Base-by-base conservation (phyloP, 1,139 yeast species). In the Saccharomyces hybrid region DNA sequence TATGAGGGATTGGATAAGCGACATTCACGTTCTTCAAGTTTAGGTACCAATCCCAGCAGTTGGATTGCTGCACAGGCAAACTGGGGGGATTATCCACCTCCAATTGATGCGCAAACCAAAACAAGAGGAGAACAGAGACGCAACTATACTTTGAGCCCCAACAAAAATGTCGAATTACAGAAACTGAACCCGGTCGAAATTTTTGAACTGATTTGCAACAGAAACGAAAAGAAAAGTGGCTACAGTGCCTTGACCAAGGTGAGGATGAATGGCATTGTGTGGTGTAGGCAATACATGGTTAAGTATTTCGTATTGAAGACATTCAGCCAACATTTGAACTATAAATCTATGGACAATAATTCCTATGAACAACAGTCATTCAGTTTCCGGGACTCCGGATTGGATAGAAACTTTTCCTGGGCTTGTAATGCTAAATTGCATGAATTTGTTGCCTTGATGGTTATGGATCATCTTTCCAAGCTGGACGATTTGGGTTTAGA, bases 281-380 rank as follows among this genome's bases (percentile, higher is more conserved):
- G 71, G 71, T 64, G 68, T 52, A 61, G 65, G 51, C 68, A 65
- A 54, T 57, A 55, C 14, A 66, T 64, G 63, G 59, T 68, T n/a
- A 64, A 62, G 52, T 55, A 58, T 42, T 62, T 63, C 32, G 58
- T 66, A 4, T 42, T 67, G 19, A 54, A 50, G 21, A 56, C 55
- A 27, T 61, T 62, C 31, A 31, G 24, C 11, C 50, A 55, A n/a
- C 29, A 42, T 24, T 42, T 44, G 42, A 14, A 9, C 24, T 26
- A 27, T 7, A 34, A 38, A 14, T 32, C 47, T 2, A 21, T 38
- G 44, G 48, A 46, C 8, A 49, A 53, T 28, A 34, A 34, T n/a
- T n/a, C 46, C 24, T 47, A 47, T 24, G 49, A 47, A 21, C 53
- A 51, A 8, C 44, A 60, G 28, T 29, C 54, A 21, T 56, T 66